Conservation (phyloP, 2,329 filamentous ascomycete species). For the Leptographium radiaticola region DNA sequence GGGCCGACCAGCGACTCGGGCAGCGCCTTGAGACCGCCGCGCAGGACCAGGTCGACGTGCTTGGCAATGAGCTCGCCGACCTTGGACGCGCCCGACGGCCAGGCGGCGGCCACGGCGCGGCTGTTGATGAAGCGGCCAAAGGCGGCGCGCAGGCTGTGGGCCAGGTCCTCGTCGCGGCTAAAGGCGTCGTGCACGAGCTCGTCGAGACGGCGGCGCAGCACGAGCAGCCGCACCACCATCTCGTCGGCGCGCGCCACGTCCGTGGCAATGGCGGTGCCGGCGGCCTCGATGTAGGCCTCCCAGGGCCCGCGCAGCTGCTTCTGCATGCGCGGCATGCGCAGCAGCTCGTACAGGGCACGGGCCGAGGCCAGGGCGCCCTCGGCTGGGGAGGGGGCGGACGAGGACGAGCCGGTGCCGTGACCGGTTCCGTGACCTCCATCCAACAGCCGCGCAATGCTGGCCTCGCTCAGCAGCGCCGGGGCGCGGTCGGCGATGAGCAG, state of each 20-base stretch:
- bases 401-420: slow-evolving; percentile 58
- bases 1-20: slow-evolving; percentile 54
- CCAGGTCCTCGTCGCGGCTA: slow-evolving; percentile 59
- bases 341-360: slow-evolving; percentile 62
- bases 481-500: slow-evolving; percentile 59
- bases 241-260: slow-evolving; percentile 66
- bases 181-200: slow-evolving; percentile 67
- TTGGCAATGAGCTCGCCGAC: slow-evolving; percentile 98
- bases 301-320: slow-evolving; percentile 60
- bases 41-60: slow-evolving; percentile 80
- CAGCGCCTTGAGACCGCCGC: slow-evolving; percentile 75
- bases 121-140: slow-evolving; percentile 92
- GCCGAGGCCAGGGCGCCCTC: slow-evolving; percentile 33
- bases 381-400: slow-evolving; percentile 24
- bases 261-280: slow-evolving; percentile 66
- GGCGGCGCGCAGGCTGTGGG: slow-evolving; percentile 66
- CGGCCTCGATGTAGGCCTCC: slow-evolving; percentile 61
- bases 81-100: slow-evolving; percentile 77
- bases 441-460: slow-evolving; percentile 60
- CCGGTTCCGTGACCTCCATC: no score
- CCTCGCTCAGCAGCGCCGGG: slow-evolving; percentile 48
- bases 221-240: slow-evolving; percentile 75
- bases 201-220: slow-evolving; percentile 69
- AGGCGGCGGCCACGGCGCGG: slow-evolving; percentile 50
- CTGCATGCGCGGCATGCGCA: slow-evolving; percentile 60